A percentile compares a stretch with the other conserved stretches of the same genome.
Evolutionary conservation across 2,329 filamentous ascomycete genomes (phyloP).

Genomic region (Shiraia bambusicola): DNA sequence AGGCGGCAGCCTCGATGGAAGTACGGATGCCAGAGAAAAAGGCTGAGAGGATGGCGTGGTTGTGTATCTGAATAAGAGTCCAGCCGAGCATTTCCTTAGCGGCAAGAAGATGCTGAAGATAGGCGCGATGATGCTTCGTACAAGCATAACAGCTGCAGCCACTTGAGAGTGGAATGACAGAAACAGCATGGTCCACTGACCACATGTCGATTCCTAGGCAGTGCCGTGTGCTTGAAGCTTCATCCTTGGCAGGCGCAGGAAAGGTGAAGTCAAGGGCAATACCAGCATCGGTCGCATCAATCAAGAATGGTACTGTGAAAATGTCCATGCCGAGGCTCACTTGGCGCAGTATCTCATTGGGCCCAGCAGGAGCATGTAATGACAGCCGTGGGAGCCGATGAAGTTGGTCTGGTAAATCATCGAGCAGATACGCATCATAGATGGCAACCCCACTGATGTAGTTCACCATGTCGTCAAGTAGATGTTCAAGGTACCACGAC

Average conservation of each 20-base stretch:
- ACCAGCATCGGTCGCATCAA: constrained; percentile 75
- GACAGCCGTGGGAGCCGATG: constrained; percentile 70
- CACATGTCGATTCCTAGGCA: constrained; percentile 78
- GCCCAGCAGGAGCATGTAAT: constrained; percentile 67
- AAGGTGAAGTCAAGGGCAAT: constrained; percentile 82
- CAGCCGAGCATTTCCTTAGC: constrained; percentile 97
- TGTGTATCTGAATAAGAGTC: constrained; percentile 90
- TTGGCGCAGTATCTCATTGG: constrained; percentile 76
- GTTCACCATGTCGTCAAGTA: constrained; percentile 63
- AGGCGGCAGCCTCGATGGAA: constrained; percentile 60
- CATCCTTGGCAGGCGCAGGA: constrained; percentile 46
- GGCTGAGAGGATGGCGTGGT: constrained; percentile 68
- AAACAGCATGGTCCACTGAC: constrained; percentile 59
- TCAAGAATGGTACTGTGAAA: constrained; percentile 75
- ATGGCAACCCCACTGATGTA: constrained; percentile 68
- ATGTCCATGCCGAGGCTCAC: constrained; percentile 77
- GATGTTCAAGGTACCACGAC: constrained; percentile 73
- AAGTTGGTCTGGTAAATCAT: constrained; percentile 65
- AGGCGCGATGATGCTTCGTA: constrained; percentile 79
- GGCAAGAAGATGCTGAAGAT: constrained; percentile 79
- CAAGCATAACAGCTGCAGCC: constrained; percentile 83
- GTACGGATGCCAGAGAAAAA: constrained; percentile 74
- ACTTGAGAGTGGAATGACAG: constrained; percentile 61
- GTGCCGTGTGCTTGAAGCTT: constrained; percentile 15
- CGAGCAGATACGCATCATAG: constrained; percentile 71